Evolutionary conservation across 1,284 basidiomycete species (phyloP), one percentile per base, ranked within the genome.

Genomic region (Ceratobasidium sp.): DNA sequence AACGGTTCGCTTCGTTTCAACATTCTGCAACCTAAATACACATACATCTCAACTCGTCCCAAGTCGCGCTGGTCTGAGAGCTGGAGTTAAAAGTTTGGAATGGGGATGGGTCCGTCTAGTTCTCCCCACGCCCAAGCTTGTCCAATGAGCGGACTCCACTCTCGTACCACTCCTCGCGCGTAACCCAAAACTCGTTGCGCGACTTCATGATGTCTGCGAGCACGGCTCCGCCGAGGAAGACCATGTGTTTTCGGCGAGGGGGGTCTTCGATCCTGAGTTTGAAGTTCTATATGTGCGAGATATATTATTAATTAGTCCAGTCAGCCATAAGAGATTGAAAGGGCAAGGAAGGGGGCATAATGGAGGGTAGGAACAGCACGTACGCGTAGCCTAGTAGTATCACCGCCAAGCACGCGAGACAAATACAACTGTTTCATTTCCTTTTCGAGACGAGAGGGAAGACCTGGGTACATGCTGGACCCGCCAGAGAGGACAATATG

Each of bases 361-460:
- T 57, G 11, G 35, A 38, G 50, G 13, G 54, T 71, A 13, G 5
- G 47, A 72, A 30, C 54, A 11, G 18, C 28, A 88, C 93, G 73
- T 77, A 97, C 95, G 81, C 93, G 96, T 77, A 99, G 82, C 66
- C 98, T 87, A 41, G 89, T 83, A 0, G 94, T 90, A 80, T 99
- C 92, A n/a, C 92, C 90, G 67, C 87, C 86, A 59, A 99, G 86
- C 14, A 98, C 95, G 21, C 91, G 87, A 6, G 94, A 94, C 74
- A 99, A 87, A 82, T 98, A 97, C 49, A 99, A 86, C 82, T 99
- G 97, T 84, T 99, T 99, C 94, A 99, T 96, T 85, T 99, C 98
- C 85, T 99, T 99, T 83, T 99, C 98, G 57, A 99, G 85, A 52
- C 97, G 89, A 80, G 92, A 95, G 5, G 97, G 98, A 76, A 99